Conservation (phyloP, 179 eudicot genomes). For the Beta macrorhiza region DNA sequence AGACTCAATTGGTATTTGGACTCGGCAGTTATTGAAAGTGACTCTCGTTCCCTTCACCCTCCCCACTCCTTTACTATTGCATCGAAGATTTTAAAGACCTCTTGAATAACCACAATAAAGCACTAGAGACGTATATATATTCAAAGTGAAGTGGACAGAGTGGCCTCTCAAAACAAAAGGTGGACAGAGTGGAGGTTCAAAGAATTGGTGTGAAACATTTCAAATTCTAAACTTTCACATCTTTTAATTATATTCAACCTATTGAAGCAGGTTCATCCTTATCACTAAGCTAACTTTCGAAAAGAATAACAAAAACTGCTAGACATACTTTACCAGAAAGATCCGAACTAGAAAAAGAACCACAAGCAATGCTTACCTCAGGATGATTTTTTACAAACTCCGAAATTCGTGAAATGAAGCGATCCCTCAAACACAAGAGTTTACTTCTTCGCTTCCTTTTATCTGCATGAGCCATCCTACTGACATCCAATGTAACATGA, state of each 20-base stretch:
- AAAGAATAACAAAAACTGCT: not conserved
- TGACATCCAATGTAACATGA: constrained; percentile 44
- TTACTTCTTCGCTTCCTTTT: constrained; percentile 40
- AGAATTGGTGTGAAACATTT: not conserved
- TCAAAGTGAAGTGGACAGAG: not conserved
- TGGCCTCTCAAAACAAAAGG: no score
- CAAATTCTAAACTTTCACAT: not conserved
- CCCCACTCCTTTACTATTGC: not conserved
- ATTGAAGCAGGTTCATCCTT: not conserved
- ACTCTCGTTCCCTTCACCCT: not conserved
- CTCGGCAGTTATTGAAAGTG: not conserved
- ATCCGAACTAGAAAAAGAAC: not conserved
- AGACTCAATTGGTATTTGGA: not conserved
- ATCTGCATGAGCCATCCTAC: constrained; percentile 29
- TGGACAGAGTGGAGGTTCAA: not conserved
- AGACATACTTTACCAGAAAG: not conserved
- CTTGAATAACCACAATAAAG: not conserved
- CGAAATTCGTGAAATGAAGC: constrained; percentile 52
- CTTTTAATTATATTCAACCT: not conserved
- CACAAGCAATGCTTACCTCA: constrained; percentile 46
- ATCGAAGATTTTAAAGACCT: not conserved
- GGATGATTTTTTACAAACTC: constrained; percentile 59
- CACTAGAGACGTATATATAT: not conserved
- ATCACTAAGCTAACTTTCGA: not conserved
- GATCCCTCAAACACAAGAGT: constrained; percentile 40